Conservation (phyloP, 805 yeast genomes). For the Saturnispora serradocipensis region DNA sequence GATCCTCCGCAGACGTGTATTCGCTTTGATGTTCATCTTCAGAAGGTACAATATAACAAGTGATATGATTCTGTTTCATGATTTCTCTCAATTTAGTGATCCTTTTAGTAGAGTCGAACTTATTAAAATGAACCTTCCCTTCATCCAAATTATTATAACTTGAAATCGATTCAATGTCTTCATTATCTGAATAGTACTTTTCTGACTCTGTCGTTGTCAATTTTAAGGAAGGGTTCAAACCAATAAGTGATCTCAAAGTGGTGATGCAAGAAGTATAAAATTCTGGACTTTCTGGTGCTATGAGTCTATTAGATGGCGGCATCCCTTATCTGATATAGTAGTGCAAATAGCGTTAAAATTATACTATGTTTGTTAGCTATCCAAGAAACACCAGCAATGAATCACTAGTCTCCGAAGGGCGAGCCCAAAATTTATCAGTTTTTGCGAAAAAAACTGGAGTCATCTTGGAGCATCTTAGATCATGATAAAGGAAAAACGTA, state of each 20-base stretch:
- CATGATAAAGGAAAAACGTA: not conserved
- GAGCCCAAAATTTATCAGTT: not conserved
- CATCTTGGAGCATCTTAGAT: not conserved
- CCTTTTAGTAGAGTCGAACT: slow-evolving; percentile 28
- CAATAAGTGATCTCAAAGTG: slow-evolving; percentile 5
- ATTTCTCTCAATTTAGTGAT: slow-evolving; percentile 31
- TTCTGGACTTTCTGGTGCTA: slow-evolving; percentile 10
- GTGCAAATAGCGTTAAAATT: not conserved
- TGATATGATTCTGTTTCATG: slow-evolving; percentile 34
- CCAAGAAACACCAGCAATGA: not conserved
- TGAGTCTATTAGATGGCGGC: not conserved
- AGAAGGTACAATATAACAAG: slow-evolving; percentile 50
- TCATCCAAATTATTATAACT: not conserved
- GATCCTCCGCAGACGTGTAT: slow-evolving; percentile 74
- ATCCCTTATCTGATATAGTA: not conserved
- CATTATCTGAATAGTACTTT: not conserved
- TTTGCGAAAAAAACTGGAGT: not conserved
- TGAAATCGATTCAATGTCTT: not conserved
- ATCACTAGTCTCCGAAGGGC: not conserved
- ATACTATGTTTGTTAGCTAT: not conserved
- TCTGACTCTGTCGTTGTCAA: not conserved
- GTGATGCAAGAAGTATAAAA: slow-evolving; percentile 8
- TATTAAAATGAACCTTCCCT: not conserved
- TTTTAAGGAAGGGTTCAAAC: slow-evolving; percentile 1
- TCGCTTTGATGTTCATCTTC: slow-evolving; percentile 95